Evolutionary conservation across 306 rosid species (phyloP), one percentile per base, ranked within the genome.

Genomic region (Erythrophleum fordii): DNA sequence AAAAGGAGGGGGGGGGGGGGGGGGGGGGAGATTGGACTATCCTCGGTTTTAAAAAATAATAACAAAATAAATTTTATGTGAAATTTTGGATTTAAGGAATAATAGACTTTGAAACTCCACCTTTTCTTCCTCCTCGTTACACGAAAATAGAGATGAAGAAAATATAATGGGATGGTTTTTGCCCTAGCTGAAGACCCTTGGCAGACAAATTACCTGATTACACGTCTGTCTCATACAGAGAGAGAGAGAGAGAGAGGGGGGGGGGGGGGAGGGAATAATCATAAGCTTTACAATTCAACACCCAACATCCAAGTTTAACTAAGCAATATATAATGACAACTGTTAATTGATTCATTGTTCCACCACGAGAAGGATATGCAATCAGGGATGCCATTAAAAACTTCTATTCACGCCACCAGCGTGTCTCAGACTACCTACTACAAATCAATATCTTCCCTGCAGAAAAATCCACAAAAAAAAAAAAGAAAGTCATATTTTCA

Each of bases 361-460:
- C 20, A 49, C 34, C 64, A 37, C 35, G 48, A 34, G 5, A 69
- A 79, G 53, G 61, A 55, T 52, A 37, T 17, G 18, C 75, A 64
- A 74, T 55, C 53, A 69, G 68, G 73, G 78, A 73, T 39, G 75
- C 23, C 5, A 26, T 58, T 48, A 28, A 10, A 11, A 78, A 37
- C 56, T 76, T 79, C 34, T 41, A 44, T 23, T 64, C n/a, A 17
- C 34, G 75, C 83, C 20, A n/a, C 67, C 44, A n/a, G 49, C 61
- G 34, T 39, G 23, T 56, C 76, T 78, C 41, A 31, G 41, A 68
- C 58, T 22, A 22, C 34, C 35, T 22, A 0, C 52, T 41, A 23
- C 52, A 34, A 44, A 69, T 83, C 78, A 90, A 46, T 79, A 87
- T 75, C 87, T 87, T 77, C 97, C 88, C 91, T 88, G 93, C 91